Conservation (phyloP, 768 basidiomycete genomes). For the Hygrocybe punicea region DNA sequence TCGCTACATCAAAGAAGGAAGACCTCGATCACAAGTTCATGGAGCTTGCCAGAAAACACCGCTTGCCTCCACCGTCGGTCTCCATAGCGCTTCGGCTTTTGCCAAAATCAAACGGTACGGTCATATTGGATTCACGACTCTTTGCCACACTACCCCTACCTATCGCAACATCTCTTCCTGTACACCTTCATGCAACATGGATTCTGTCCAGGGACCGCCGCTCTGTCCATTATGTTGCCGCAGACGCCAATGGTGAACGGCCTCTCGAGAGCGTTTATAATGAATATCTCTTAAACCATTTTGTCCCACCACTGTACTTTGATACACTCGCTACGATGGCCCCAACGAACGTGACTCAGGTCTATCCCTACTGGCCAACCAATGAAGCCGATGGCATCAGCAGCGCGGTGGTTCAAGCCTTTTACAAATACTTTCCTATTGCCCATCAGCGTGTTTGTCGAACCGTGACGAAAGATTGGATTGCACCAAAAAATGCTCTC, state of each 20-base stretch:
- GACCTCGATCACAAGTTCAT: slow-evolving; percentile 6
- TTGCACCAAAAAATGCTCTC: slow-evolving; percentile 23
- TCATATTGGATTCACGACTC: slow-evolving; percentile 23
- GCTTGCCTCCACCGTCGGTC: slow-evolving; percentile 10
- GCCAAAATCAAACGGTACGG: not conserved
- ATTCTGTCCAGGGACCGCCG: slow-evolving; percentile 46
- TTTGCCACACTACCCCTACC: slow-evolving; percentile 47
- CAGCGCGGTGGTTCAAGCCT: slow-evolving; percentile 24
- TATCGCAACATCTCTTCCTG: slow-evolving; percentile 38
- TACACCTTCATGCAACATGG: slow-evolving; percentile 48
- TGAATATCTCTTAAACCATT: slow-evolving; percentile 37
- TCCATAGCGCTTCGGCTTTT: too few species aligned
- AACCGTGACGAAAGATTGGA: slow-evolving; percentile 13
- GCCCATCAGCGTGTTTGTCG: slow-evolving; percentile 26
- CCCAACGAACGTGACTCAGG: slow-evolving; percentile 38
- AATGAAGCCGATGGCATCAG: slow-evolving; percentile 12
- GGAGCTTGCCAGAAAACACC: slow-evolving; percentile 16
- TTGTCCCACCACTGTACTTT: slow-evolving; percentile 41
- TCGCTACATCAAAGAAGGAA: slow-evolving; percentile 6
- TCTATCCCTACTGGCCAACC: slow-evolving; percentile 11
- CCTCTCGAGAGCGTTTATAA: slow-evolving; percentile 40
- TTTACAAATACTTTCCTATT: slow-evolving; percentile 28
- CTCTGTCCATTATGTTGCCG: slow-evolving; percentile 32
- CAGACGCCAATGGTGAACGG: slow-evolving; percentile 28
- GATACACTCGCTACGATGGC: slow-evolving; percentile 25